Evolutionary conservation across 768 basidiomycete species (phyloP).

Genomic region (Termitomyces sp.): DNA sequence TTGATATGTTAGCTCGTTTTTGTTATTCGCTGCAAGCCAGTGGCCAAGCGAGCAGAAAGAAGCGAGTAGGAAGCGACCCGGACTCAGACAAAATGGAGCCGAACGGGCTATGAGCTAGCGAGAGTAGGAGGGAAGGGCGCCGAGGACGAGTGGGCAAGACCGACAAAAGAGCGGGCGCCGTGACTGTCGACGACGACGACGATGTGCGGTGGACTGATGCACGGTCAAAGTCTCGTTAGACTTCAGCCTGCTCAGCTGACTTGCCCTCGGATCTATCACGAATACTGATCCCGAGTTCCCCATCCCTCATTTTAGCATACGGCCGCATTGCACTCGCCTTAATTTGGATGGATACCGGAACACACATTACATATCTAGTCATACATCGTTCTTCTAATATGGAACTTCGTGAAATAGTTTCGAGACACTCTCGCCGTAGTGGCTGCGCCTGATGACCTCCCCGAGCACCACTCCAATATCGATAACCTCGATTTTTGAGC

Average conservation of each 20-base stretch:
- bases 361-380: neutral
- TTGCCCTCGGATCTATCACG: constrained; percentile 20
- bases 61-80: constrained; percentile 15
- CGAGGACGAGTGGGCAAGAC: constrained; percentile 2
- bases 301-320: constrained; percentile 9
- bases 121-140: neutral
- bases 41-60: constrained; percentile 14
- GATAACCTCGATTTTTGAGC: constrained; percentile 84
- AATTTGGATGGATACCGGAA: constrained; percentile 12
- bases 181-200: constrained; percentile 13
- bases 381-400: constrained; percentile 41
- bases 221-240: constrained; percentile 7
- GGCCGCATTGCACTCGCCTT: constrained; percentile 6
- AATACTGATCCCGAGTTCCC: constrained; percentile 2
- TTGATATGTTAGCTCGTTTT: constrained; percentile 8
- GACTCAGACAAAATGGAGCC: constrained; percentile 8
- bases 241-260: constrained; percentile 16
- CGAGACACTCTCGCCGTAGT: constrained; percentile 94
- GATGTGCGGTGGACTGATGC: constrained; percentile 9
- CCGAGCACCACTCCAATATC: constrained; percentile 94
- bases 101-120: constrained; percentile 1
- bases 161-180: constrained; percentile 10
- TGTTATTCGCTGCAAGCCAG: constrained; percentile 13
- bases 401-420: constrained; percentile 88
- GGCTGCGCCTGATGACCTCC: constrained; percentile 92